A percentile compares a stretch with the other conserved stretches of the same genome.
These are phyloP conservation scores for Populus euphratica DNA, from an alignment of 345 rosid genomes.

Conservation along the genomic window DNA sequence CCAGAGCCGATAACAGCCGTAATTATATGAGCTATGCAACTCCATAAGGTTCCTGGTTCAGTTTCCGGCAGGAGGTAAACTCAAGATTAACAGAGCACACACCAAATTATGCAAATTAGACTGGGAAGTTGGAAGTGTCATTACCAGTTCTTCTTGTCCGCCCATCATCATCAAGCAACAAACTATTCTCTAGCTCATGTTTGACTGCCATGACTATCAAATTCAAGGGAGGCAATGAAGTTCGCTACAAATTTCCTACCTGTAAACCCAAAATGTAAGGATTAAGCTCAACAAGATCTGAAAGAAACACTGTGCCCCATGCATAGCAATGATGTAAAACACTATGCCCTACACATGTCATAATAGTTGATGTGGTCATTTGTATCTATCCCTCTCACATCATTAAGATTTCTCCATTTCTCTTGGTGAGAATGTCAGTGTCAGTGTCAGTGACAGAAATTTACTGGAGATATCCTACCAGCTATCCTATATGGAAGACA, in stretches of 20 bases:
- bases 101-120: background rate
- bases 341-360: background rate
- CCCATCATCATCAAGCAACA: background rate
- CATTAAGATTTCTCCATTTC: no score
- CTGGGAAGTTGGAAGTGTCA: background rate
- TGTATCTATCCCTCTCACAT: no score
- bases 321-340: background rate
- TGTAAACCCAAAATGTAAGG: background rate
- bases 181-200: background rate
- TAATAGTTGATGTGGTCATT: background rate
- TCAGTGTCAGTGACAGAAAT: no score
- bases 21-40: background rate
- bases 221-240: background rate
- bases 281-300: no score
- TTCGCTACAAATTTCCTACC: background rate
- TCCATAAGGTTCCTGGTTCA: conserved; percentile 8
- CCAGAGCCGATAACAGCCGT: conserved; percentile 5
- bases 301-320: background rate
- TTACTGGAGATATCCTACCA: no score
- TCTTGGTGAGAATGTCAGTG: no score
- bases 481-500: no score
- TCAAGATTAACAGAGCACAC: background rate
- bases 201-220: background rate
- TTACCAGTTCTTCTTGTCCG: background rate
- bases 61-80: background rate